phyloP scores from a whole-genome alignment of 1,284 basidiomycete genomes.

The Leccinum subrobustum region DNA sequence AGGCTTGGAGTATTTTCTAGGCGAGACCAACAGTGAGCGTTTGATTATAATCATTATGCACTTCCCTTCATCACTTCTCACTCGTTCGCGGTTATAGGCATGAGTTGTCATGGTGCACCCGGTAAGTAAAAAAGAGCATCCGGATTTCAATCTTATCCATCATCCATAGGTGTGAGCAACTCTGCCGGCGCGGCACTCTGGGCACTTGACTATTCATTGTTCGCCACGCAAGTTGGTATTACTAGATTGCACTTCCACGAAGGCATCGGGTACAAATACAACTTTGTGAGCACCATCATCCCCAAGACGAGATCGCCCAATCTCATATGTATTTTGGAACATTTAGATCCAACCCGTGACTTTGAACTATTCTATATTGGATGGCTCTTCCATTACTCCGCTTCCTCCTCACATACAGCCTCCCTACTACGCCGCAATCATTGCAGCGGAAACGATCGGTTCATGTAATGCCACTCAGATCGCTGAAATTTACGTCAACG shows the following conservation, averaged over 20 bases:
- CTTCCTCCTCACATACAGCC: constrained; percentile 57
- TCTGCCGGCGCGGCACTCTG: constrained; percentile 69
- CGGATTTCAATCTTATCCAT: neutral
- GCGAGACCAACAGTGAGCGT: constrained; percentile 55
- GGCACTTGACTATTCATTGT: constrained; percentile 65
- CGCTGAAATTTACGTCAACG: constrained; percentile 51
- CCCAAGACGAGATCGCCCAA: neutral
- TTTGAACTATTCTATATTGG: constrained; percentile 49
- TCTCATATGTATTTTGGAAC: neutral
- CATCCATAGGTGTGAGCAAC: constrained; percentile 53
- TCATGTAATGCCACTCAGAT: constrained; percentile 39
- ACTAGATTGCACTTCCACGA: constrained; percentile 40
- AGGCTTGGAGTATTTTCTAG: constrained; percentile 58
- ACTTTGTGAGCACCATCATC: constrained; percentile 35
- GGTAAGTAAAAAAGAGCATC: constrained; percentile 5
- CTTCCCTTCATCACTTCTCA: constrained; percentile 3
- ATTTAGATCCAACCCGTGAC: constrained; percentile 54
- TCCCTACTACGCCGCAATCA: constrained; percentile 59
- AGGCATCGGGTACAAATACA: constrained; percentile 50
- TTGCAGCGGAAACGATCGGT: constrained; percentile 45
- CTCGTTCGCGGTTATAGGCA: constrained; percentile 6
- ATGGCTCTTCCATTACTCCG: constrained; percentile 50
- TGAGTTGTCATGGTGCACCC: constrained; percentile 55
- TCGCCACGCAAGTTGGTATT: constrained; percentile 42
- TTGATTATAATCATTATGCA: neutral